Evolutionary conservation across 371 early-diverging fungal genomes (phyloP).

Genomic region (Mortierella polycephala): DNA sequence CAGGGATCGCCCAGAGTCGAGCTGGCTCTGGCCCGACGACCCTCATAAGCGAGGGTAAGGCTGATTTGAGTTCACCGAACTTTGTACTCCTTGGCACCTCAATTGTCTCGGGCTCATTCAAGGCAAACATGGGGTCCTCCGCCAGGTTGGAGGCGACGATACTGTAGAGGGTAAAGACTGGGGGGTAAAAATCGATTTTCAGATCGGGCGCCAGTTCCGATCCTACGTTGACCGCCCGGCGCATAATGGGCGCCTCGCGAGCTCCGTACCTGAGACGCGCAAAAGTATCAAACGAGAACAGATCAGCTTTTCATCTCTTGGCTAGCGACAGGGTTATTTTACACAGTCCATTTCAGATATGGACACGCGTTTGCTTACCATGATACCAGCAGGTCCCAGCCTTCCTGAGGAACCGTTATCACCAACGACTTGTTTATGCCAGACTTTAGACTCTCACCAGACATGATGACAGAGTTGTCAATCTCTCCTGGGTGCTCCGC

Average conservation of each 20-base stretch:
- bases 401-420: constrained; percentile 28
- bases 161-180: constrained; percentile 32
- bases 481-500: constrained; percentile 31
- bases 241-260: constrained; percentile 30
- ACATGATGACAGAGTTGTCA: constrained; percentile 37
- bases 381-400: constrained; percentile 39
- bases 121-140: constrained; percentile 14
- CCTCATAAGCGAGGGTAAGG: constrained; percentile 5
- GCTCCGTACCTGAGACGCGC: constrained; percentile 36
- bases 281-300: neutral
- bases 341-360: neutral
- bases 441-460: constrained; percentile 4
- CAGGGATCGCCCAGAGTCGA: constrained; percentile 40
- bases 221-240: constrained; percentile 44
- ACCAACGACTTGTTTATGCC: constrained; percentile 12
- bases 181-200: constrained; percentile 46
- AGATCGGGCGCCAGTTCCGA: constrained; percentile 21
- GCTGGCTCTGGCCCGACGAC: constrained; percentile 1
- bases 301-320: neutral
- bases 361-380: constrained; percentile 30
- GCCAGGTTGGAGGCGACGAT: constrained; percentile 29
- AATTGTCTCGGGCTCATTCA: constrained; percentile 30
- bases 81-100: constrained; percentile 40
- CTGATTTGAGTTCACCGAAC: constrained; percentile 33
- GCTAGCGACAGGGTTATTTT: neutral